phyloP scores from a whole-genome alignment of 2,329 filamentous ascomycete genomes.

The Alternaria sp. region DNA sequence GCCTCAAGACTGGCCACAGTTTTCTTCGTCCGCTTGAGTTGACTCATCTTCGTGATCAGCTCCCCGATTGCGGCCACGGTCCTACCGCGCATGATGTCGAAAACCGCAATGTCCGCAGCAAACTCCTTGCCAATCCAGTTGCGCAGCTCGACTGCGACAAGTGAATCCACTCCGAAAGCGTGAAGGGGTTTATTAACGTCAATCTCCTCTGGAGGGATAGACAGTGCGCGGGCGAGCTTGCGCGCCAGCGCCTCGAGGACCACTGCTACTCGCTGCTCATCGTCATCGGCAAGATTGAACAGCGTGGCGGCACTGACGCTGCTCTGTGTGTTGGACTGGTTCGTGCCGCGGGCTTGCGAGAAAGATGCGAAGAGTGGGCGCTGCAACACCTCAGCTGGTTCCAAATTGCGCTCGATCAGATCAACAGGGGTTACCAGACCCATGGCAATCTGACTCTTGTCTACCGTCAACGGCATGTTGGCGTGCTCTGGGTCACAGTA shows the following conservation, averaged over 20 bases:
- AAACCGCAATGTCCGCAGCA: constrained; percentile 56
- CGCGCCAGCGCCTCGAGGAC: neutral
- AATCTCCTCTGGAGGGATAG: constrained; percentile 33
- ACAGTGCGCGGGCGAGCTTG: constrained; percentile 3
- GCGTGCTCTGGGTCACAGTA: neutral
- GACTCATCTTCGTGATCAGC: neutral
- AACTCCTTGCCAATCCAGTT: constrained; percentile 47
- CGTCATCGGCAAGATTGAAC: neutral
- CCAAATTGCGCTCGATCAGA: neutral
- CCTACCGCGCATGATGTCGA: neutral
- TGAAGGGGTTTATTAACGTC: constrained; percentile 28
- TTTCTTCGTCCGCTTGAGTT: neutral
- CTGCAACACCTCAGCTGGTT: neutral
- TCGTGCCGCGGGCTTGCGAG: neutral
- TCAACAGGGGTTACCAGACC: neutral
- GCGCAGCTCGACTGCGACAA: constrained; percentile 41
- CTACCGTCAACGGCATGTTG: neutral
- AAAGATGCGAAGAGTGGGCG: neutral
- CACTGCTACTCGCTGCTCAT: neutral
- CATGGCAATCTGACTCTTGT: neutral
- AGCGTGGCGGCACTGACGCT: neutral
- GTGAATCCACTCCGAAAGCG: constrained; percentile 34
- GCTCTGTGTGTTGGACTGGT: neutral
- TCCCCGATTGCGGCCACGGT: neutral
- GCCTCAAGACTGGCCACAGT: neutral